Evolutionary conservation across 768 basidiomycete genomes (phyloP).

Genomic region (Xerocomellus dryophilus): DNA sequence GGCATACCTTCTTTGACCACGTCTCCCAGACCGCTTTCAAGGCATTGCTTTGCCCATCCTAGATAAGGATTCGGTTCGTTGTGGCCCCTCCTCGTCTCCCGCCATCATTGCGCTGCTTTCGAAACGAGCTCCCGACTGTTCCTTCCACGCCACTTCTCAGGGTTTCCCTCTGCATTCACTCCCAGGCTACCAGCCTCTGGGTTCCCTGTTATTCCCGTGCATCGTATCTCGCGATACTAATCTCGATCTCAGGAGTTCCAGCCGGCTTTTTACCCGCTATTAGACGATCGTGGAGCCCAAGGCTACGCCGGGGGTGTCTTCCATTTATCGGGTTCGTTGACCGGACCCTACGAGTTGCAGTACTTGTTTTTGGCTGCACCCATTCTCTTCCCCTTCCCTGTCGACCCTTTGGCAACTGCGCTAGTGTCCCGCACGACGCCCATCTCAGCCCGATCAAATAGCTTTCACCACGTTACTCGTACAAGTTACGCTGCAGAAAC

Average conservation of each 20-base stretch:
- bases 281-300: slow-evolving; percentile 11
- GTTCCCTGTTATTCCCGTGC: slow-evolving; percentile 8
- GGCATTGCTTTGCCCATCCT: background rate
- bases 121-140: background rate
- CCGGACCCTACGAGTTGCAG: slow-evolving; percentile 14
- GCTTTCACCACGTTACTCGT: background rate
- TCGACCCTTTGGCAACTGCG: background rate
- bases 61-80: slow-evolving; percentile 16
- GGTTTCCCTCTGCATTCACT: background rate
- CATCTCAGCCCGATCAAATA: background rate
- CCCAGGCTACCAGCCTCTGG: background rate
- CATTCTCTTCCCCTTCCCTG: background rate
- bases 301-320: slow-evolving; percentile 16
- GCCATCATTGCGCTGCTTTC: background rate
- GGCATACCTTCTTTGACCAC: background rate
- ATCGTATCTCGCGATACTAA: slow-evolving; percentile 7
- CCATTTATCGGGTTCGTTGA: slow-evolving; percentile 24
- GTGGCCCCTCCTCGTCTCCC: background rate
- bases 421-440: background rate
- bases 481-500: slow-evolving; percentile 4
- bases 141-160: background rate
- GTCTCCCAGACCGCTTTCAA: background rate
- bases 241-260: slow-evolving; percentile 3
- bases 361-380: slow-evolving; percentile 7
- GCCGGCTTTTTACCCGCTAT: slow-evolving; percentile 4